These are phyloP conservation scores for Tuber aestivum DNA, from an alignment of 495 filamentous ascomycete species.

Conservation along the genomic window DNA sequence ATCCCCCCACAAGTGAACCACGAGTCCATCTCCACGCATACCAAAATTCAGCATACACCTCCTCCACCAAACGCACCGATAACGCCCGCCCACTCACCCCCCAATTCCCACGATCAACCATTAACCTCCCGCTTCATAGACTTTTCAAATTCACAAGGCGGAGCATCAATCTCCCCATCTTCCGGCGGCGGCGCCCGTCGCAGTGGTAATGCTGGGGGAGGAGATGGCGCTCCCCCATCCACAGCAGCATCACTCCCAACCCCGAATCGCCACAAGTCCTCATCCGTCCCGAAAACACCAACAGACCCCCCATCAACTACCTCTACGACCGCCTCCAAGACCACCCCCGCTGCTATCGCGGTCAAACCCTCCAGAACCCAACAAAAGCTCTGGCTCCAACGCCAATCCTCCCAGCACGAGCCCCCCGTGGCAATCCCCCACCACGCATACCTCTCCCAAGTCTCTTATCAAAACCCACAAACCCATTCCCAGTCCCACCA, in stretches of 20 bases:
- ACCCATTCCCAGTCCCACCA: constrained; percentile 49
- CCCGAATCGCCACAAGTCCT: not conserved
- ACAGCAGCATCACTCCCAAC: not conserved
- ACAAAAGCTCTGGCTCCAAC: constrained; percentile 65
- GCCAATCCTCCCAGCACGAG: constrained; percentile 61
- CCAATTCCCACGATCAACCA: constrained; percentile 38
- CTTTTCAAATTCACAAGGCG: constrained; percentile 26
- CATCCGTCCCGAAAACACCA: constrained; percentile 5
- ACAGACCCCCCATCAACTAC: constrained; percentile 19
- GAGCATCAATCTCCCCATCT: constrained; percentile 34
- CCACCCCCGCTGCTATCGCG: constrained; percentile 4
- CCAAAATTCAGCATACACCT: constrained; percentile 28
- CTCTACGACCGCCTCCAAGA: constrained; percentile 16
- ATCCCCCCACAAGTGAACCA: constrained; percentile 32
- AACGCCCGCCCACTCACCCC: constrained; percentile 36
- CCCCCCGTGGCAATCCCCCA: constrained; percentile 44
- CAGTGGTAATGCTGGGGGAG: not conserved
- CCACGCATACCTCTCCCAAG: constrained; percentile 33
- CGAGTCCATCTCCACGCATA: constrained; percentile 24
- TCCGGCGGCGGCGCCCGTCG: constrained; percentile 22
- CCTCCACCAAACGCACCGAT: constrained; percentile 31
- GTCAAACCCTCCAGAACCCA: constrained; percentile 54
- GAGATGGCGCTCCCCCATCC: not conserved
- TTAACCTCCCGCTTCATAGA: constrained; percentile 40
- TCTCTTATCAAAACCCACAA: constrained; percentile 7